phyloP scores from a whole-genome alignment of 441 rosid species.

The Sinapis alba region DNA sequence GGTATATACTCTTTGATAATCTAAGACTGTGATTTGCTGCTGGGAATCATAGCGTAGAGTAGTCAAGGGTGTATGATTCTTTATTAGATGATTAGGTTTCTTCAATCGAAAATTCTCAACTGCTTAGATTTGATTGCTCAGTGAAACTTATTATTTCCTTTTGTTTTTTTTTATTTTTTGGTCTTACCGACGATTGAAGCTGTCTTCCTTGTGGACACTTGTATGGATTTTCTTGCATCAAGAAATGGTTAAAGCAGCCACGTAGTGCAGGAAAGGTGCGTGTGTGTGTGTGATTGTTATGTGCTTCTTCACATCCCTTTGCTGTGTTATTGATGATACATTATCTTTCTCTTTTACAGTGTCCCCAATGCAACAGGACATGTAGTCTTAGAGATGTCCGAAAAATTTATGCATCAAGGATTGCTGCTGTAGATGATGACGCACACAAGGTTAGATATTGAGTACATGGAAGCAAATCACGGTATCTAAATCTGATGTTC shows the following conservation, averaged over 20 bases:
- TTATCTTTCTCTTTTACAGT: constrained; percentile 43
- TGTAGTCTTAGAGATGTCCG: constrained; percentile 65
- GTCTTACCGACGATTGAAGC: constrained; percentile 41
- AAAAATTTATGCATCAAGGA: constrained; percentile 68
- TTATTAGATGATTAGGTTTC: constrained; percentile 2
- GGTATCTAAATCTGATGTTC: constrained; percentile 8
- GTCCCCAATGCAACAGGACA: constrained; percentile 80
- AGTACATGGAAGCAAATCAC: neutral
- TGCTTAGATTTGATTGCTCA: neutral
- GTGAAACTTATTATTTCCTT: constrained; percentile 8
- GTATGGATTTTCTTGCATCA: constrained; percentile 81
- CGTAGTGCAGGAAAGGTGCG: constrained; percentile 52
- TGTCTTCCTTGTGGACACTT: constrained; percentile 95
- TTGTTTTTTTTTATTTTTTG: neutral
- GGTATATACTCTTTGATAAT: constrained; percentile 41
- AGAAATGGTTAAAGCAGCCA: constrained; percentile 66
- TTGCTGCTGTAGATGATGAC: constrained; percentile 75
- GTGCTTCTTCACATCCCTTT: constrained; percentile 2
- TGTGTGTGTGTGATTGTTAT: constrained; percentile 41
- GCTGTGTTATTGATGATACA: neutral
- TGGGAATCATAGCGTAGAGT: neutral
- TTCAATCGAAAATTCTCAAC: neutral
- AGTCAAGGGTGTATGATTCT: neutral
- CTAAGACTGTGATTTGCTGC: neutral
- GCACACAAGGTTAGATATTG: constrained; percentile 56